Conservation (phyloP, 139 green algal species). For the Parachlorella kessleri region DNA sequence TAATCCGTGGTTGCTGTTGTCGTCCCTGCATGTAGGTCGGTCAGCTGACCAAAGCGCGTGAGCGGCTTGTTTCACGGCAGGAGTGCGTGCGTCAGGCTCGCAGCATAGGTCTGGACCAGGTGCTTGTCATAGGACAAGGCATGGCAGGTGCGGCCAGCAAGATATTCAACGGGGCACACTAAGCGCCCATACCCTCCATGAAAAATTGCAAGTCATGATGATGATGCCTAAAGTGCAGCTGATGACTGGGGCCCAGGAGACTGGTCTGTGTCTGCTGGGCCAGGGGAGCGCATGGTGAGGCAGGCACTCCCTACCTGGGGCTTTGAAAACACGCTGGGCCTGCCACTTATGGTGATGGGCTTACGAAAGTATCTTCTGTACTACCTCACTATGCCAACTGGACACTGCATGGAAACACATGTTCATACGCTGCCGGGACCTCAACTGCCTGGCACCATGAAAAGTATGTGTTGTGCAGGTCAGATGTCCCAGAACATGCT, state of each 20-base stretch:
- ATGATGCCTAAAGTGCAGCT: no score
- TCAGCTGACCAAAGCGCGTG: background rate
- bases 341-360: no score
- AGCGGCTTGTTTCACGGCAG: slow-evolving; percentile 3
- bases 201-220: no score
- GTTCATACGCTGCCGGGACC: no score
- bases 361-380: no score
- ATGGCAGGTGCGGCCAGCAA: background rate
- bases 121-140: slow-evolving; percentile 11
- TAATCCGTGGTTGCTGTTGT: no score
- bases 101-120: slow-evolving; percentile 6
- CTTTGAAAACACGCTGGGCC: background rate
- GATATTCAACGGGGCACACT: no score
- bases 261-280: background rate
- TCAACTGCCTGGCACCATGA: no score
- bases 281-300: background rate
- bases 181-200: no score
- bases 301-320: background rate
- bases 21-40: background rate
- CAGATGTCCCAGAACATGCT: slow-evolving; percentile 9
- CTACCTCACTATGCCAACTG: no score
- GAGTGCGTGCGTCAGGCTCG: background rate
- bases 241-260: background rate
- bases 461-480: no score
- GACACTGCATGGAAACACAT: no score